Evolutionary conservation across 208 protist species (phyloP), one percentile per base, ranked within the genome.

Genomic region (Zelonia costaricensis): DNA sequence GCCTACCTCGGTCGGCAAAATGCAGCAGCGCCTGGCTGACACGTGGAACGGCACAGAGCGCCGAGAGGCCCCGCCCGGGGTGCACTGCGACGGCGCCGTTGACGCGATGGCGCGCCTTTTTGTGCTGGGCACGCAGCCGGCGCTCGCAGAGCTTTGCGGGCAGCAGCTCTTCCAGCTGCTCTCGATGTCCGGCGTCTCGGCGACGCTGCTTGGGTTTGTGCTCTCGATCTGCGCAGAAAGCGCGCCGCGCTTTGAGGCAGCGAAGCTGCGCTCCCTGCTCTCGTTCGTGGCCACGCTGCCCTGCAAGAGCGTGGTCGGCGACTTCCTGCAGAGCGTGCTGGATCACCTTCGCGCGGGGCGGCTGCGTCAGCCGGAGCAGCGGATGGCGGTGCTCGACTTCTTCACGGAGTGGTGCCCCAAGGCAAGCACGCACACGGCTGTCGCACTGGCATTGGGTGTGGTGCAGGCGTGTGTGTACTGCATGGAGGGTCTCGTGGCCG

Each of bases 141-240:
- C n/a, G 18, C 56, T 73, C 20, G 20, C 60, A 12, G 62, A 78
- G 23, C 40, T 69, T 25, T 86, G 71, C 49, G 84, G 76, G 4
- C 49, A 68, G 55, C 61, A 69, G 52, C 70, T 91, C 1, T 82
- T 91, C 36, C 42, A 69, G 20, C 59, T 91, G 25, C 59, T 70
- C 4, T 52, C 43, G 13, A 69, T 70, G 51, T 42, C 22, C 27
- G 47, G 57, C 23, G 60, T 73, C n/a, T 48, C 66, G 20, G 30
- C 66, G 0, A 38, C 49, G n/a, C 35, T 70, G 31, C 45, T 69
- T 27, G 62, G 36, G 18, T 86, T 74, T 61, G 68, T 82, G 18
- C 67, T 91, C 12, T 60, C 68, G 1, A 76, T 76, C 20, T 85
- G 74, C 23, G 39, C 58, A 0, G 80, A 86, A 55, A 81, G 69